Evolutionary conservation across 2,329 filamentous ascomycete genomes (phyloP).

Genomic region (Raffaelea ambrosiae): DNA sequence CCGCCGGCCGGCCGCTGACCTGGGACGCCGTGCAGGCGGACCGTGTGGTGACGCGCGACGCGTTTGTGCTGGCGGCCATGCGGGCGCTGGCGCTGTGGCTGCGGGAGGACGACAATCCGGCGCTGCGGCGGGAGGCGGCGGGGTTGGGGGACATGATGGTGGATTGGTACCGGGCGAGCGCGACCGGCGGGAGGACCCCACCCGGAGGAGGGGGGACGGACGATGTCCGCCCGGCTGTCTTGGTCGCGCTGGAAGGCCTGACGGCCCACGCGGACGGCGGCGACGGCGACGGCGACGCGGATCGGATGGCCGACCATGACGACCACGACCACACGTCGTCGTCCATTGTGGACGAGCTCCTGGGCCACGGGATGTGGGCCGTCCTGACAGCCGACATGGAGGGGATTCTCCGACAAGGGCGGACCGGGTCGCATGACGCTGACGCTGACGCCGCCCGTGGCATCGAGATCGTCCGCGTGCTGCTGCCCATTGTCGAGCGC

Average conservation of each 20-base stretch:
- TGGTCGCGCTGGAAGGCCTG: constrained; percentile 53
- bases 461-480: constrained; percentile 45
- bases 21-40: constrained; percentile 49
- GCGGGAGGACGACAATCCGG: constrained; percentile 58
- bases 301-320: too few relatives aligned
- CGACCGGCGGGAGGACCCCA: too few relatives aligned
- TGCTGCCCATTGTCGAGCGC: constrained; percentile 43
- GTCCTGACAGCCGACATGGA: constrained; percentile 42
- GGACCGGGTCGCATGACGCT: neutral
- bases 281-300: constrained; percentile 30
- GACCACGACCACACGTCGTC: constrained; percentile 28
- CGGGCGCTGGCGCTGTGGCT: constrained; percentile 56
- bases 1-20: constrained; percentile 32
- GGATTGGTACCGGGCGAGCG: constrained; percentile 42
- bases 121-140: constrained; percentile 44
- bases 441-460: constrained; percentile 31
- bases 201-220: too few relatives aligned
- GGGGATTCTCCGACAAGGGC: constrained; percentile 25
- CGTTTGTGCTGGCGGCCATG: constrained; percentile 50
- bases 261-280: constrained; percentile 22
- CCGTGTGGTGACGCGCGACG: constrained; percentile 41
- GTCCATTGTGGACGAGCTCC: constrained; percentile 32
- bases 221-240: constrained; percentile 32
- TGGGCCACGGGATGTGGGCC: constrained; percentile 45
- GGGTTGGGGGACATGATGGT: constrained; percentile 56